Base-by-base conservation (phyloP, 805 yeast genomes). In the Ogataea wickerhamii region DNA sequence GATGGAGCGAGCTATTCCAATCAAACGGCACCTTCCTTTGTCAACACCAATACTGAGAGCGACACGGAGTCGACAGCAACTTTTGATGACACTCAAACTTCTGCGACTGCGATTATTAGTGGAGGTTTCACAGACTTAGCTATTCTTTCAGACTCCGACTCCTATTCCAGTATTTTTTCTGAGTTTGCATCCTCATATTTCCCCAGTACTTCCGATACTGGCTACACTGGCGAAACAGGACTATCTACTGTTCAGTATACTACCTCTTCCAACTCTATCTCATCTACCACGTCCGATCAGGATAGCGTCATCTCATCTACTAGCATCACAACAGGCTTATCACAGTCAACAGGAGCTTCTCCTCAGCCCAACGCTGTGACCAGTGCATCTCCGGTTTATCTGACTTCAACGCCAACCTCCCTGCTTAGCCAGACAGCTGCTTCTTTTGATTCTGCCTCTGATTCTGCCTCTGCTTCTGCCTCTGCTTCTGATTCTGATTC, bases 1-100 rank as follows among this genome's bases (percentile, higher is more conserved):
- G 18, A 16, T 12, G 23, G 28, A 5, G 26, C 14, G 13, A 16
- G 36, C 5, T 38, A 37, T 29, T 22, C 25, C 3, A 34, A 38
- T 16, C 16, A n/a, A 11, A 21, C 42, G 21, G 16, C 32, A 13
- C 7, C 32, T 12, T 14, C 32, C 18, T 22, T 8, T 22, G 25
- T 8, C 8, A 22, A 22, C 25, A 12, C 25, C 12, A 8, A 8
- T 22, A 22, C 12, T 8, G 11, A 22, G 25, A 22, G 25, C 12
- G 25, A 22, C 8, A 22, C 8, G 8, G 12, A 22, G 8, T 8
- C 8, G 12, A 8, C 25, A 22, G 11, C 8, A 8, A 12, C 8
- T 8, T 22, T 12, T 22, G 25, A 22, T 22, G 25, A 22, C 25
- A 22, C 11, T 12, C n/a, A n/a, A n/a, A n/a, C n/a, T n/a, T n/a